These are phyloP conservation scores for Leersia perrieri DNA, from an alignment of 176 grass and related monocot genomes.

Conservation along the genomic window DNA sequence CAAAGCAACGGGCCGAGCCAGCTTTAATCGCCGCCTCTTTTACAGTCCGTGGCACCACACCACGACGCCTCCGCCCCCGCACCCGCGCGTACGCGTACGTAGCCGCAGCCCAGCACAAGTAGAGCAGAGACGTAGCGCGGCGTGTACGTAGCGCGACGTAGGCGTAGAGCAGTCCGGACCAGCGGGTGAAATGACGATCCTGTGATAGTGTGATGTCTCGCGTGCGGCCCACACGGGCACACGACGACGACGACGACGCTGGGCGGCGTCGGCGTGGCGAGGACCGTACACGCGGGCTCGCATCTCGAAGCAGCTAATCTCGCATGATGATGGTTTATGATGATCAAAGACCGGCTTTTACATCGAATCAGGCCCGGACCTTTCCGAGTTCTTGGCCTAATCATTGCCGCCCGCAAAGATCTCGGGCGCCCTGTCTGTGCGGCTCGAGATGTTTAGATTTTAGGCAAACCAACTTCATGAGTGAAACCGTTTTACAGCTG, in stretches of 20 bases:
- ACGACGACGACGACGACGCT: background rate
- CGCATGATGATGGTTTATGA: conserved; percentile 34
- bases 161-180: background rate
- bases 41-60: background rate
- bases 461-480: background rate
- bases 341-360: conserved; percentile 39
- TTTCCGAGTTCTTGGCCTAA: conserved; percentile 40
- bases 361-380: conserved; percentile 12
- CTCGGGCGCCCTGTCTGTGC: conserved; percentile 15
- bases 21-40: conserved; percentile 41
- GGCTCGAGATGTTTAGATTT: background rate
- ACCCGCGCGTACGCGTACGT: no score
- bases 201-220: no score
- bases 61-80: background rate
- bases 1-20: conserved; percentile 33
- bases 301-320: conserved; percentile 31
- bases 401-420: conserved; percentile 36
- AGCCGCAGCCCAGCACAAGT: background rate
- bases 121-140: background rate
- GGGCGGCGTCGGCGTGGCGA: background rate
- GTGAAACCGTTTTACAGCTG: background rate
- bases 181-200: background rate
- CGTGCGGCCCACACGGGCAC: background rate
- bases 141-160: background rate
- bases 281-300: background rate